Conservation (phyloP, 2,329 filamentous ascomycete species). For the Aspergillus jensenii region DNA sequence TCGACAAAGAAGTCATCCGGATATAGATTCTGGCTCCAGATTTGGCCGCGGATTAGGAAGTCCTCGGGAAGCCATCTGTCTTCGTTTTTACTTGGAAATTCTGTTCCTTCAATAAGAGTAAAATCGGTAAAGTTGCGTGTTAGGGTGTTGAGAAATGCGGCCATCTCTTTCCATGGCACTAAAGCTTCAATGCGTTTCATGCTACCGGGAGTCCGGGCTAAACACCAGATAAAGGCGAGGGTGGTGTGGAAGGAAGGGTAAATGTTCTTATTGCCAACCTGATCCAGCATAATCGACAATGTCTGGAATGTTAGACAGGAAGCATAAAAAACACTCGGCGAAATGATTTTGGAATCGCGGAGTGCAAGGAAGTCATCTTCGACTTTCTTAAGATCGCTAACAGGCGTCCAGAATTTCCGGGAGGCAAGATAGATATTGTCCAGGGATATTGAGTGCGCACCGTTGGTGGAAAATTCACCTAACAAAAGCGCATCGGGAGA, state of each 20-base stretch:
- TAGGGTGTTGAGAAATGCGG: constrained; percentile 55
- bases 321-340: constrained; percentile 36
- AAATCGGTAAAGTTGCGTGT: constrained; percentile 39
- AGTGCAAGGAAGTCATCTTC: constrained; percentile 15
- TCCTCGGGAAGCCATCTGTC: constrained; percentile 58
- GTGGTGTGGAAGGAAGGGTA: constrained; percentile 57
- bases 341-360: constrained; percentile 17
- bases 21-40: constrained; percentile 53
- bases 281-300: constrained; percentile 45
- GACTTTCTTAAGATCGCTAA: constrained; percentile 11
- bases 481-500: constrained; percentile 34
- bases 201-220: constrained; percentile 37
- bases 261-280: constrained; percentile 52
- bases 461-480: constrained; percentile 25
- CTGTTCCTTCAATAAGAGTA: constrained; percentile 34
- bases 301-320: constrained; percentile 44
- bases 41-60: constrained; percentile 56
- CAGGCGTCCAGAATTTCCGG: constrained; percentile 23
- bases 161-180: constrained; percentile 54
- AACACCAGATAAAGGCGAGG: constrained; percentile 52
- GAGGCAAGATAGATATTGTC: constrained; percentile 20
- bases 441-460: constrained; percentile 12
- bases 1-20: constrained; percentile 52
- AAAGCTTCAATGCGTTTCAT: constrained; percentile 42
- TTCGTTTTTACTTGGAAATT: constrained; percentile 46